A percentile compares a stretch with the other conserved stretches of the same genome.
These are phyloP conservation scores for Aspergillus persii DNA, from an alignment of 2,329 filamentous ascomycete genomes.

Conservation along the genomic window DNA sequence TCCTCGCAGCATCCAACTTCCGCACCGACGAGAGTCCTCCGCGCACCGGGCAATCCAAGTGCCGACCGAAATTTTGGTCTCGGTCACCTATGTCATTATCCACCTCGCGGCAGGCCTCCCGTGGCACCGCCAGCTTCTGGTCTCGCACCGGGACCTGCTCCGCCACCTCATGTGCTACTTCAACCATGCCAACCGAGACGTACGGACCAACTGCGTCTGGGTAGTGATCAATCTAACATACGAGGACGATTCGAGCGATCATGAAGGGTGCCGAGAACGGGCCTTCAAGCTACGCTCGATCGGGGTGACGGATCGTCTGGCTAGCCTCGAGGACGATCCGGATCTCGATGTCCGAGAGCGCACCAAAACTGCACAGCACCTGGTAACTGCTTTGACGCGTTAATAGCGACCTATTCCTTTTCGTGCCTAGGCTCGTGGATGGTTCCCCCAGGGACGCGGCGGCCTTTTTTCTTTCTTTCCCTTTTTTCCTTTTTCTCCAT, in stretches of 20 bases:
- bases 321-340: conserved; percentile 63
- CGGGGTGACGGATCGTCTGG: conserved; percentile 67
- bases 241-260: conserved; percentile 71
- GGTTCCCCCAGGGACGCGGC: not conserved
- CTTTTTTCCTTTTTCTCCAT: too few species aligned
- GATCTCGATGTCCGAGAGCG: conserved; percentile 82
- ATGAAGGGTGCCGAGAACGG: conserved; percentile 63
- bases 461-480: not conserved
- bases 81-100: conserved; percentile 78
- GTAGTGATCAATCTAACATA: conserved; percentile 83
- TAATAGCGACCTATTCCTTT: conserved; percentile 9
- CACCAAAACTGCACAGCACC: conserved; percentile 74
- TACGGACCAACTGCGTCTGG: conserved; percentile 78
- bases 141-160: conserved; percentile 74
- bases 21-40: conserved; percentile 32
- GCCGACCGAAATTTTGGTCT: conserved; percentile 66
- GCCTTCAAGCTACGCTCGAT: conserved; percentile 67
- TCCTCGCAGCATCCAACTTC: conserved; percentile 41
- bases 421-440: not conserved
- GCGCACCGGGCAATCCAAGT: conserved; percentile 30
- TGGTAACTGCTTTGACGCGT: conserved; percentile 52
- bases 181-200: conserved; percentile 66
- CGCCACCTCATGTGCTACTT: conserved; percentile 71
- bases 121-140: conserved; percentile 72
- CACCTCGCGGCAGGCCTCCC: conserved; percentile 83